Percentiles rank a stretch among this genome's conserved stretches.
Conservation (phyloP, 768 basidiomycete genomes). For the Amanita subjunquillea region DNA sequence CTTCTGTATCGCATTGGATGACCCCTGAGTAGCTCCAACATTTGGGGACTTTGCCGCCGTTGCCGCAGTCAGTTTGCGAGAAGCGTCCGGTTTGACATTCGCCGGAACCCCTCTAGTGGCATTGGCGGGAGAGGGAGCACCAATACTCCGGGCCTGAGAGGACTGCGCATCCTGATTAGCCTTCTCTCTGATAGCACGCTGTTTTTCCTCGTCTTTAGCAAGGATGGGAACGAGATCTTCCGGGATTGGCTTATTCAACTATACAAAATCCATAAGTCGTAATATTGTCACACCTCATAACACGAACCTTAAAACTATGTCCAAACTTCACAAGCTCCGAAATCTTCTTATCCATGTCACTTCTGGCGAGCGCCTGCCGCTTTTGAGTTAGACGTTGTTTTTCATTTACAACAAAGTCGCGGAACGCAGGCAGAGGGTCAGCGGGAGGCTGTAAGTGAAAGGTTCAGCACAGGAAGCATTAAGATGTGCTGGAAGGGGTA, state of each 20-base stretch:
- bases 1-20: conserved; percentile 13
- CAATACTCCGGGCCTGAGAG: conserved; percentile 58
- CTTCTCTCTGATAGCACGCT: conserved; percentile 74
- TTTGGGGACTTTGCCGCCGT: conserved; percentile 13
- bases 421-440: conserved; percentile 77
- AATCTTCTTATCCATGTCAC: conserved; percentile 90
- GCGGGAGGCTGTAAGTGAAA: conserved; percentile 42
- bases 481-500: conserved; percentile 14
- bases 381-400: conserved; percentile 86
- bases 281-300: neutral
- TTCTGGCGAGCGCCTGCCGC: conserved; percentile 81
- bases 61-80: conserved; percentile 16
- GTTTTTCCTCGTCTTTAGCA: conserved; percentile 90
- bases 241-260: conserved; percentile 94
- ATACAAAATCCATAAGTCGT: neutral
- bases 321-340: conserved; percentile 92
- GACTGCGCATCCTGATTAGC: conserved; percentile 59
- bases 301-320: conserved; percentile 80
- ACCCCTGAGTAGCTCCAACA: conserved; percentile 14
- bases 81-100: conserved; percentile 22
- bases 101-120: conserved; percentile 32
- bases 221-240: conserved; percentile 89
- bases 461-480: conserved; percentile 6
- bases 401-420: conserved; percentile 88
- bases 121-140: conserved; percentile 42